Percentiles rank a stretch among this genome's conserved stretches.
These are phyloP conservation scores for Haplosporangium gracile DNA, from an alignment of 192 early-diverging fungal genomes.

Conservation along the genomic window DNA sequence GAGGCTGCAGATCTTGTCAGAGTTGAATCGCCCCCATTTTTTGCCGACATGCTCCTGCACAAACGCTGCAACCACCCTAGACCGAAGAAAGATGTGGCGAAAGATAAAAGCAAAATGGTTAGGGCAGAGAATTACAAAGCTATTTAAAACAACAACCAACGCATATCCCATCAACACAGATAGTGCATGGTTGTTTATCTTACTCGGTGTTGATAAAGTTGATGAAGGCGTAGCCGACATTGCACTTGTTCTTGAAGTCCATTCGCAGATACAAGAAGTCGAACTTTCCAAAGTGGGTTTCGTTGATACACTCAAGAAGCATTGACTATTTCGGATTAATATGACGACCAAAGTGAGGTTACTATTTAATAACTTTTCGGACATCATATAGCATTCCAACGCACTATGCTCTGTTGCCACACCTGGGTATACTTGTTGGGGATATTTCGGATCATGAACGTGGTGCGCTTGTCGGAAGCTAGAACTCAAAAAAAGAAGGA, in stretches of 20 bases:
- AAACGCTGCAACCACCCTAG: constrained; percentile 75
- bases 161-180: neutral
- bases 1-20: constrained; percentile 80
- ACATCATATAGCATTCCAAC: neutral
- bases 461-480: constrained; percentile 77
- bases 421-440: constrained; percentile 90
- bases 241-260: constrained; percentile 92
- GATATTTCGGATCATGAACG: constrained; percentile 91
- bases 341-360: neutral
- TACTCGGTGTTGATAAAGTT: constrained; percentile 78
- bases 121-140: neutral
- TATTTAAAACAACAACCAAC: neutral
- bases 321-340: constrained; percentile 66
- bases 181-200: constrained; percentile 3
- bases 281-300: constrained; percentile 73
- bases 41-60: constrained; percentile 76
- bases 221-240: constrained; percentile 85
- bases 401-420: neutral
- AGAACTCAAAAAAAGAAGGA: neutral
- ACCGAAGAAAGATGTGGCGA: neutral
- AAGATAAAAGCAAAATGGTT: neutral
- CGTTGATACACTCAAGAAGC: constrained; percentile 79
- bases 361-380: neutral
- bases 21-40: constrained; percentile 85
- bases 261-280: constrained; percentile 90